Evolutionary conservation across 495 filamentous ascomycete species (phyloP).

Genomic region (Trichocladium uniseriatum): DNA sequence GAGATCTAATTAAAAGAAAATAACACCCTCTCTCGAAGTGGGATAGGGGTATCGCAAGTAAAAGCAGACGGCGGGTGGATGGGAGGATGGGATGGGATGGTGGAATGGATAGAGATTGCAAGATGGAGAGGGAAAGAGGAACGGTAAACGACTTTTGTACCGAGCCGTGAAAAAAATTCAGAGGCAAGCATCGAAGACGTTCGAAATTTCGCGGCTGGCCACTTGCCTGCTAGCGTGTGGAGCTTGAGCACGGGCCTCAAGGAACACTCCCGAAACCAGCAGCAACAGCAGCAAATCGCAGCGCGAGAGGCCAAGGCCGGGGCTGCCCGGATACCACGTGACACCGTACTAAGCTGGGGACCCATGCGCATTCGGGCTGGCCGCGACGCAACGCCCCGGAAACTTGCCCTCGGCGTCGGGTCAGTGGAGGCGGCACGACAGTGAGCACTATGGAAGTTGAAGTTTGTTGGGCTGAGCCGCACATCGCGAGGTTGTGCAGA

Average conservation of each 20-base stretch:
- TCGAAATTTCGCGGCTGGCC: constrained; percentile 24
- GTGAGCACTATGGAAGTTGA: too few species aligned
- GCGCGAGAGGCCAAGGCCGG: not conserved
- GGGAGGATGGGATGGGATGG: constrained; percentile 18
- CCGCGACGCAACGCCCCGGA: not conserved
- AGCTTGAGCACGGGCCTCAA: constrained; percentile 15
- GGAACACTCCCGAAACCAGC: not conserved
- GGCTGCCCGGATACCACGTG: not conserved
- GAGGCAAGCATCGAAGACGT: constrained; percentile 21
- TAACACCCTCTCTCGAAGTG: constrained; percentile 20
- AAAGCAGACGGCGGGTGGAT: constrained; percentile 28
- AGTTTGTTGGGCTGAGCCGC: too few species aligned
- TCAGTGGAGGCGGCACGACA: not conserved
- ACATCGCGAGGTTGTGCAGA: too few species aligned
- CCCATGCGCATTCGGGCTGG: not conserved
- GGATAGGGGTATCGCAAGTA: constrained; percentile 17
- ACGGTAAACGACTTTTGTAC: constrained; percentile 17
- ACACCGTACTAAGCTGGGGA: not conserved
- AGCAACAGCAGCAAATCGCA: too few species aligned
- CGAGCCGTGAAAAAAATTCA: constrained; percentile 34
- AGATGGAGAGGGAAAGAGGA: constrained; percentile 15
- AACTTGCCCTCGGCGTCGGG: not conserved
- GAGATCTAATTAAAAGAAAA: constrained; percentile 31
- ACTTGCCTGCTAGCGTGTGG: constrained; percentile 13
- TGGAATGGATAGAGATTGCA: constrained; percentile 20